These are phyloP conservation scores for Colletotrichum sp. DNA, from an alignment of 2,329 filamentous ascomycete species.

Conservation along the genomic window DNA sequence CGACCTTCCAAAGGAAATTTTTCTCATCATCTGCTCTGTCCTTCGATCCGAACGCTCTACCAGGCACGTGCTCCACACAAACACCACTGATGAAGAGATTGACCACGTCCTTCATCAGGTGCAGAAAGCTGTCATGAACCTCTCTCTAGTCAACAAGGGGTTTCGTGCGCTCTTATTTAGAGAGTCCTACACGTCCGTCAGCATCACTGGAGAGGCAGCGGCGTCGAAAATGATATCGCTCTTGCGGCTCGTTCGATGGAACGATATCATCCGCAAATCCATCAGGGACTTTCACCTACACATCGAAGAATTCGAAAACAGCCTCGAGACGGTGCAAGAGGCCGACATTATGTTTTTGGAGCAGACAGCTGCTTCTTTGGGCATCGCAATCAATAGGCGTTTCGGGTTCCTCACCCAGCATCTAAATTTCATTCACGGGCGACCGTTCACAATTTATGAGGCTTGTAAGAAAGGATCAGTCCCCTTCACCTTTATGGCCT, in stretches of 20 bases:
- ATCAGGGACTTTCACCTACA: neutral
- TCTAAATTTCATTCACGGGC: too few species aligned
- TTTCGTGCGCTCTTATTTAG: neutral
- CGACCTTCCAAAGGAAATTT: neutral
- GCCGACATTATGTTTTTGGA: neutral
- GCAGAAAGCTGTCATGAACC: neutral
- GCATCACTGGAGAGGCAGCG: neutral
- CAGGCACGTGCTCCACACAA: neutral
- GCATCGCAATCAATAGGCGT: too few species aligned
- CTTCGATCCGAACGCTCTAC: neutral
- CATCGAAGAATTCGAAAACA: neutral
- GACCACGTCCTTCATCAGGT: neutral
- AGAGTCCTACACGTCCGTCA: neutral
- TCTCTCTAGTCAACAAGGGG: neutral
- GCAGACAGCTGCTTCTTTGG: too few species aligned
- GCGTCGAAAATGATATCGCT: neutral
- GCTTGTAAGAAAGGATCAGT: too few species aligned
- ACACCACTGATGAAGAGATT: neutral
- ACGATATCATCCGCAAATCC: neutral
- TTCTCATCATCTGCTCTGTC: neutral
- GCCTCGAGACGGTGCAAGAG: neutral
- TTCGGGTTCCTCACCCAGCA: fast-evolving
- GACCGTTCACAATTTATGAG: too few species aligned
- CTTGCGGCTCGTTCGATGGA: neutral
- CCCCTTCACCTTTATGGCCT: too few species aligned